Evolutionary conservation across 352 stramenopile genomes (phyloP).

Genomic region (Blastocystis hominis): DNA sequence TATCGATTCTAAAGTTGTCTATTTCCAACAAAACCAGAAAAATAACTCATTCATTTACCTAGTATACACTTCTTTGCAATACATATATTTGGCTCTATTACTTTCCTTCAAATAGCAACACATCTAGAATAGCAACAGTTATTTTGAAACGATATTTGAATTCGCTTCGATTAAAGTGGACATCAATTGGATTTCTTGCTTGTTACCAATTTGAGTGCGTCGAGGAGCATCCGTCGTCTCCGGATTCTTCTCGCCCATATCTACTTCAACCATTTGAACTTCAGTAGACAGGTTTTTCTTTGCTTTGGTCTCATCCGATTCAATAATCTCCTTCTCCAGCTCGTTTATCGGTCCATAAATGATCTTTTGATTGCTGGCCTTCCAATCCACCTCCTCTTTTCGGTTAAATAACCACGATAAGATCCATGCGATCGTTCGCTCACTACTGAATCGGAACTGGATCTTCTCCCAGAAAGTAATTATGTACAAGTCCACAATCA

Average conservation of each 20-base stretch:
- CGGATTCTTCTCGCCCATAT: not conserved
- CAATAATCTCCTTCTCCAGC: slow-evolving; percentile 15
- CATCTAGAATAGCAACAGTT: too few relatives aligned
- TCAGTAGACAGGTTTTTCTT: not conserved
- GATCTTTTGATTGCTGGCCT: slow-evolving; percentile 50
- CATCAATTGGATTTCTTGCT: slow-evolving; percentile 19
- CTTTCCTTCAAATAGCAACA: too few relatives aligned
- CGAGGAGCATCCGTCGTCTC: not conserved
- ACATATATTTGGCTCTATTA: too few relatives aligned
- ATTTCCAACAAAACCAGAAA: too few relatives aligned
- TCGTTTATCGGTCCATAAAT: slow-evolving; percentile 43
- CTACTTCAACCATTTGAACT: not conserved
- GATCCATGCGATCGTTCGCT: slow-evolving; percentile 23
- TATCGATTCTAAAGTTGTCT: too few relatives aligned
- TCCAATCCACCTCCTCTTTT: slow-evolving; percentile 43
- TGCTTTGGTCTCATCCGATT: not conserved
- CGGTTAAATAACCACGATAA: slow-evolving; percentile 30
- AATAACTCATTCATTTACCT: too few relatives aligned
- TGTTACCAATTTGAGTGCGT: not conserved
- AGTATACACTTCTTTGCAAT: too few relatives aligned
- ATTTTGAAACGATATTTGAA: too few relatives aligned
- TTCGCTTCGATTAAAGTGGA: not conserved
- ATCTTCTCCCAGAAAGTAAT: slow-evolving; percentile 20
- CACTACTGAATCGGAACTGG: slow-evolving; percentile 31
- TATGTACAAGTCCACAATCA: not conserved